Evolutionary conservation across 148 eudicot genomes (phyloP), one percentile per base, ranked within the genome.

Genomic region (Diospyros kaki): DNA sequence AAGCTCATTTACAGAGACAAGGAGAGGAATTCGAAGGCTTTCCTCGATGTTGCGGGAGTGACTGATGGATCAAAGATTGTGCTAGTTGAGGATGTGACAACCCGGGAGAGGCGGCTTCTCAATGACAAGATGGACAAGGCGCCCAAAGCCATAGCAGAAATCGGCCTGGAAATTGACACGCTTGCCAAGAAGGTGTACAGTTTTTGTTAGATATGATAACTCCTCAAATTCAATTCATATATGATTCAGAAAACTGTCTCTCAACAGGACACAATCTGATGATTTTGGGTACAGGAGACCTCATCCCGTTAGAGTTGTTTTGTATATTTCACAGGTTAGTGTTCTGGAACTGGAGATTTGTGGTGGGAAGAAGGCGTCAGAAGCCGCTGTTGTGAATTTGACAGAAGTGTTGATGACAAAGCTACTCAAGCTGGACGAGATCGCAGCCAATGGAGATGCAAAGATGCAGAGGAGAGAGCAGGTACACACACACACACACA

Each of bases 371-470:
- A 84, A 82, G 82, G 92, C 86, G 53, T 64, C 58, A 56, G 96
- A 90, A 75, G 85, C 79, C 69, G 83, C 75, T 60, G 12, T 93
- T 68, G 70, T 83, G 78, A 86, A 70, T 81, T 78, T 93, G 86
- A 86, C 80, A 67, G 98, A 93, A 76, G 69, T 83, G 54, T 77
- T 93, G 67, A 93, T 93, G 98, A 80, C 89, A 59, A 87, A 86
- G 71, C 75, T 93, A 71, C 88, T 93, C 6, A 87, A 86, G 74
- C 79, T 93, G 80, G 98, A 93, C 80, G 98, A 81, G 8, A 85
- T 90, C 76, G 80, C 81, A 3, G 93, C 88, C 28, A 92, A 93
- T 75, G 96, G 96, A 71, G 92, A 91, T 68, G 82, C 83, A 10
- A 93, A 89, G 75, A 71, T 82, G 71, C 87, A 84, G 45, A 86